Evolutionary conservation across 148 eudicot species (phyloP).

Genomic region (Chenopodium quinoa): DNA sequence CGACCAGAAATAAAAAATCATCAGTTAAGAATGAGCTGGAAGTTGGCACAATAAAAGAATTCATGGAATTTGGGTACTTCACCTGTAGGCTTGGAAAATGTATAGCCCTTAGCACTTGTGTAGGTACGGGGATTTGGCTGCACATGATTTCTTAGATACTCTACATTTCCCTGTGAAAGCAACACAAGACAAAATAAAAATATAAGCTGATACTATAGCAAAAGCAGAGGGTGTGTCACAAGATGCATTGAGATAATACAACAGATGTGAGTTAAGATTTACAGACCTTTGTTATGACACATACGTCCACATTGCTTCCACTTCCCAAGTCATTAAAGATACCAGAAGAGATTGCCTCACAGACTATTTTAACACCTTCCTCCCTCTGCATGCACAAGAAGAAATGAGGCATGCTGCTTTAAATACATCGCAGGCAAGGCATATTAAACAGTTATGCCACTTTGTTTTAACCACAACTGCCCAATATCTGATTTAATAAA

Average conservation of each 20-base stretch:
- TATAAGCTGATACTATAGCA: background rate
- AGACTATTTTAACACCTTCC: conserved; percentile 75
- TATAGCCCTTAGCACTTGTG: conserved; percentile 61
- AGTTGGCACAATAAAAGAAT: background rate
- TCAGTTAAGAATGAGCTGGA: background rate
- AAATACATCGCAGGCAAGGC: background rate
- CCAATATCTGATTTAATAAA: background rate
- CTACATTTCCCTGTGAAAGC: conserved; percentile 67
- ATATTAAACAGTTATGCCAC: background rate
- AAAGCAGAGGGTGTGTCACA: background rate
- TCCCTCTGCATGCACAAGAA: conserved; percentile 57
- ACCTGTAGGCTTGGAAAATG: conserved; percentile 86
- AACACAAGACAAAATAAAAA: background rate
- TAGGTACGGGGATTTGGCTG: conserved; percentile 90
- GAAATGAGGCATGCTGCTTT: background rate
- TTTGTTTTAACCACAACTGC: background rate
- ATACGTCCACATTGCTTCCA: conserved; percentile 91
- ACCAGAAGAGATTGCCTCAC: conserved; percentile 83
- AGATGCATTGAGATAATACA: background rate
- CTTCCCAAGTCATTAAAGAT: conserved; percentile 95
- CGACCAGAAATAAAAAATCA: background rate
- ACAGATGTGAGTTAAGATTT: background rate
- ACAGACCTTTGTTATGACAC: conserved; percentile 84
- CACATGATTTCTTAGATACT: conserved; percentile 74
- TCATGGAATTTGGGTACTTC: conserved; percentile 13